Conservation (phyloP, 2,329 filamentous ascomycete genomes). For the Aspergillus persii region DNA sequence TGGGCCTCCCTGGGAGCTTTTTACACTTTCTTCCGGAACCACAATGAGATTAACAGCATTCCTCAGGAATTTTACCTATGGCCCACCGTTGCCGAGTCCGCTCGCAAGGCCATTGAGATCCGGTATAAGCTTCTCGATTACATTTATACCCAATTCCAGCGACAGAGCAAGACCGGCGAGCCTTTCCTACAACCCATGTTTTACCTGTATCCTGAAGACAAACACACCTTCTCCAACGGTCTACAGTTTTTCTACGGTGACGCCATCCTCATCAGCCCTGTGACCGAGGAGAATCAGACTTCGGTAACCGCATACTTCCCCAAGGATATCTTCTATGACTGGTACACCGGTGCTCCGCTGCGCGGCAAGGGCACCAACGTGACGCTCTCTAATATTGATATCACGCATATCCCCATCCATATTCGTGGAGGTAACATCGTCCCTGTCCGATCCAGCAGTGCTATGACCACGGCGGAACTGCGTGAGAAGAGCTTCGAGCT, state of each 20-base stretch:
- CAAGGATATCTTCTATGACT: conserved; percentile 60
- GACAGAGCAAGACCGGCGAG: conserved; percentile 59
- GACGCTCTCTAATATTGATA: conserved; percentile 46
- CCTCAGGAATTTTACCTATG: conserved; percentile 73
- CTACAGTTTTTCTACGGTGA: conserved; percentile 61
- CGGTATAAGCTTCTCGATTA: conserved; percentile 79
- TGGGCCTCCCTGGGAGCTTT: conserved; percentile 74
- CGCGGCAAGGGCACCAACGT: conserved; percentile 46
- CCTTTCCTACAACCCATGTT: conserved; percentile 69
- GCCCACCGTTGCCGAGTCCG: conserved; percentile 61
- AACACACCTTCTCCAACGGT: conserved; percentile 52
- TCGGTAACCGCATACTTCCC: conserved; percentile 57
- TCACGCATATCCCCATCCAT: conserved; percentile 60
- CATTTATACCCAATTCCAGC: conserved; percentile 69
- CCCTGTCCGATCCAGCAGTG: conserved; percentile 53
- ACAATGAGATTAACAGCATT: conserved; percentile 56
- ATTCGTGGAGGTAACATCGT: conserved; percentile 61
- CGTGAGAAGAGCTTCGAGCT: conserved; percentile 67
- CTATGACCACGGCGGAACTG: conserved; percentile 61
- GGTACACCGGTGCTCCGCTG: conserved; percentile 51
- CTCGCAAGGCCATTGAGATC: conserved; percentile 65
- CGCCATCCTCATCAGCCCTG: conserved; percentile 56
- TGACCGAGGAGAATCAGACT: conserved; percentile 52
- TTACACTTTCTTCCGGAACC: conserved; percentile 72
- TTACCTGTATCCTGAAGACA: conserved; percentile 64